phyloP scores from a whole-genome alignment of 129 eudicot species.

The Chrysanthemum lavandulifolium region DNA sequence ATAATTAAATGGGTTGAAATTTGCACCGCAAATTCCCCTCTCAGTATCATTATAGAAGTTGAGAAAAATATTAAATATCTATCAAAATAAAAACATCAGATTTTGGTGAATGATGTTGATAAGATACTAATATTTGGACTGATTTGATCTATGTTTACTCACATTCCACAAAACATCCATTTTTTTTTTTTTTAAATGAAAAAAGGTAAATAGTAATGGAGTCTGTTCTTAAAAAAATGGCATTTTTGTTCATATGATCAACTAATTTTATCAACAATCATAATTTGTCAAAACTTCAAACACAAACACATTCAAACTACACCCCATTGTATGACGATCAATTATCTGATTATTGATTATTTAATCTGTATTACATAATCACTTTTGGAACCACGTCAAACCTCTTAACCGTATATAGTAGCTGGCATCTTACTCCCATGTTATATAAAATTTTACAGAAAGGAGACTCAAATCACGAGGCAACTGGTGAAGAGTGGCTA shows the following conservation, averaged over 20 bases:
- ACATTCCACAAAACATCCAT: background rate
- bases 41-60: background rate
- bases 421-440: background rate
- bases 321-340: no score
- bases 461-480: constrained; percentile 74
- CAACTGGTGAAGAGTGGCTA: constrained; percentile 87
- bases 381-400: no score
- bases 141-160: background rate
- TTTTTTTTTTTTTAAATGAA: background rate
- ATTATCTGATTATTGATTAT: no score
- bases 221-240: no score
- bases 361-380: no score
- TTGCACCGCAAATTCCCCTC: background rate
- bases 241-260: no score
- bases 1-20: no score
- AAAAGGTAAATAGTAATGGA: no score
- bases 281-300: no score
- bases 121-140: background rate
- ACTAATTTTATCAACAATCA: no score
- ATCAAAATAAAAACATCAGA: background rate
- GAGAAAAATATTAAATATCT: background rate
- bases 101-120: constrained; percentile 2
- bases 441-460: constrained; percentile 43
- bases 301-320: no score
- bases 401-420: background rate